Conservation (phyloP, 441 rosid genomes). For the Eutrema salsugineum region DNA sequence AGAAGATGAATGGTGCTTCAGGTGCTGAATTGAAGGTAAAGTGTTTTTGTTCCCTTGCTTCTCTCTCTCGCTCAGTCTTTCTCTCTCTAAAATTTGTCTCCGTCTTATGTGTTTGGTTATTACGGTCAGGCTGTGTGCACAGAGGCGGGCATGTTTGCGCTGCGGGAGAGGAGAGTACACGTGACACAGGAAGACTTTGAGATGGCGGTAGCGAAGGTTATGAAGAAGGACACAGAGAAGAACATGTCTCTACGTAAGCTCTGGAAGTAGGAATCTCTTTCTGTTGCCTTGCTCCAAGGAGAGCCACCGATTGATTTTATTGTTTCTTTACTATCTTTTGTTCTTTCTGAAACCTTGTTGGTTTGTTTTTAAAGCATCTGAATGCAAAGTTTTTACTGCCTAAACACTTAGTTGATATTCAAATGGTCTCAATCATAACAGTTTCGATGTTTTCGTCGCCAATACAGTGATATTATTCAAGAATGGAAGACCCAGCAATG, state of each 20-base stretch:
- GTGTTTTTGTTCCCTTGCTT: background rate
- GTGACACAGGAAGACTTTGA: constrained; percentile 87
- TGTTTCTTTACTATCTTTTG: background rate
- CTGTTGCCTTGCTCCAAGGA: background rate
- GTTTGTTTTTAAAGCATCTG: background rate
- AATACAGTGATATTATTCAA: background rate
- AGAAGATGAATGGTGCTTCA: constrained; percentile 93
- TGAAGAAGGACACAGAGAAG: constrained; percentile 96
- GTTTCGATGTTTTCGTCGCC: background rate
- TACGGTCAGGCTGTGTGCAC: constrained; percentile 75
- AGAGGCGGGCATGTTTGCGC: constrained; percentile 87
- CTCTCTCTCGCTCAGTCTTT: constrained; percentile 29
- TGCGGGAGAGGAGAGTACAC: constrained; percentile 80
- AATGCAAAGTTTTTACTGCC: background rate
- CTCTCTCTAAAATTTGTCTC: background rate
- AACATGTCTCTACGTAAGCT: constrained; percentile 90
- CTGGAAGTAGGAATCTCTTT: constrained; percentile 50
- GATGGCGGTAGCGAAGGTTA: constrained; percentile 91
- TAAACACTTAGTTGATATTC: constrained; percentile 15
- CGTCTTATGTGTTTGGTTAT: background rate
- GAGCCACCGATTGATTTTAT: background rate
- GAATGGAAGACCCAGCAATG: background rate
- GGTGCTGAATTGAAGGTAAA: constrained; percentile 90
- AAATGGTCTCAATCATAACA: background rate
- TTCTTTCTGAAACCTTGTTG: constrained; percentile 12